These are phyloP conservation scores for Linaria vulgaris DNA, from an alignment of 257 asterid species.

Conservation along the genomic window DNA sequence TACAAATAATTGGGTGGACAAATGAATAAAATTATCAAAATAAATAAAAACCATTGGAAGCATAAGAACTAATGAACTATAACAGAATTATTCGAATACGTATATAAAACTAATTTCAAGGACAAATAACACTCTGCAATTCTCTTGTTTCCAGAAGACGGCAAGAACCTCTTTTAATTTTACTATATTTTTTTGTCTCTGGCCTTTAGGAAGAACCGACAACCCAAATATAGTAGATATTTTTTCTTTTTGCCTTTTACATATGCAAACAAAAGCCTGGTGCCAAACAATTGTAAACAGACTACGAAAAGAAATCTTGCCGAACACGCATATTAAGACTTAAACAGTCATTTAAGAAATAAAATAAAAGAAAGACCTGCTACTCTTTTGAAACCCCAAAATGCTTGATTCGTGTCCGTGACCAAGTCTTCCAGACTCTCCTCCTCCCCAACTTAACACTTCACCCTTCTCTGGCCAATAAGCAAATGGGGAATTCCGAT, in stretches of 20 bases:
- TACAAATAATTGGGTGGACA: not conserved
- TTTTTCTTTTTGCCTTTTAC: too few relatives aligned
- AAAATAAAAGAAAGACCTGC: conserved; percentile 52
- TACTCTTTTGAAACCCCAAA: conserved; percentile 67
- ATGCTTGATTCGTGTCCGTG: conserved; percentile 83
- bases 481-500: conserved; percentile 7
- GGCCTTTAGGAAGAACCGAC: too few relatives aligned
- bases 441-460: conserved; percentile 97
- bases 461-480: conserved; percentile 73
- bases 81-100: too few relatives aligned
- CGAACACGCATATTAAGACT: not conserved
- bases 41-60: too few relatives aligned
- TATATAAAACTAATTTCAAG: too few relatives aligned
- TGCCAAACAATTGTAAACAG: conserved; percentile 15
- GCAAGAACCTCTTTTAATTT: too few relatives aligned
- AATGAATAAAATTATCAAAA: not conserved
- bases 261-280: not conserved
- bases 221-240: too few relatives aligned
- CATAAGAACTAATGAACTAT: too few relatives aligned
- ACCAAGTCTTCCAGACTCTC: conserved; percentile 93
- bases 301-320: conserved; percentile 4
- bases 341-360: conserved; percentile 9
- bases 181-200: too few relatives aligned
- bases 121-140: too few relatives aligned
- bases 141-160: too few relatives aligned